Evolutionary conservation across 2,329 filamentous ascomycete species (phyloP).

Genomic region (Tolypocladium endophyticum): DNA sequence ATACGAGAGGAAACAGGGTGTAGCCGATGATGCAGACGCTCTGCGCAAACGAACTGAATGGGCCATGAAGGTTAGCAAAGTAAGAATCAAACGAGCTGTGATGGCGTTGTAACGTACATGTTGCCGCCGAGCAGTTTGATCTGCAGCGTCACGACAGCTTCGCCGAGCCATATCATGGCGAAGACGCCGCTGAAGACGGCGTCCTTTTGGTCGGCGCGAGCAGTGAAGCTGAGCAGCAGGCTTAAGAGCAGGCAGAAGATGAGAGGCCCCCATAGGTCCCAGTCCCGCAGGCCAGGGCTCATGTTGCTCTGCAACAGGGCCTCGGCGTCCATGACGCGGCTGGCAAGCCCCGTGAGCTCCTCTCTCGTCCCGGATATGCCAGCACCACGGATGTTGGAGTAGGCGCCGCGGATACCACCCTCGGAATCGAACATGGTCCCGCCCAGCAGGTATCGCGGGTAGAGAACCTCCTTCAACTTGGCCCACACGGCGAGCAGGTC

Average conservation of each 20-base stretch:
- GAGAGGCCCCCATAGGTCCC: constrained; percentile 96
- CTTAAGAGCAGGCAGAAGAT: constrained; percentile 88
- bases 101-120: constrained; percentile 56
- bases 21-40: constrained; percentile 97
- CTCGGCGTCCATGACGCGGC: constrained; percentile 54
- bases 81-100: neutral
- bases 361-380: constrained; percentile 50
- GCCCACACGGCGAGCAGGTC: constrained; percentile 91
- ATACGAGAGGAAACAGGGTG: constrained; percentile 91
- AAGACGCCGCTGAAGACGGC: constrained; percentile 94
- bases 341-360: constrained; percentile 50
- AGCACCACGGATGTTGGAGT: constrained; percentile 48
- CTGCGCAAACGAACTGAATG: constrained; percentile 82
- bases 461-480: constrained; percentile 96
- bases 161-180: constrained; percentile 91
- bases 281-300: constrained; percentile 85
- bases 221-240: constrained; percentile 76
- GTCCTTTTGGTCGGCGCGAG: constrained; percentile 69
- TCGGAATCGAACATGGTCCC: constrained; percentile 52
- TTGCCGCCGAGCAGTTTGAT: constrained; percentile 94
- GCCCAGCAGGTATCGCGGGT: constrained; percentile 82
- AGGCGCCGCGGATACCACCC: constrained; percentile 46
- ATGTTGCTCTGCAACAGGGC: constrained; percentile 57
- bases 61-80: constrained; percentile 7
- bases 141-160: constrained; percentile 94